These are phyloP conservation scores for Maudiozyma humilis DNA, from an alignment of 1,139 yeast genomes.

Conservation along the genomic window DNA sequence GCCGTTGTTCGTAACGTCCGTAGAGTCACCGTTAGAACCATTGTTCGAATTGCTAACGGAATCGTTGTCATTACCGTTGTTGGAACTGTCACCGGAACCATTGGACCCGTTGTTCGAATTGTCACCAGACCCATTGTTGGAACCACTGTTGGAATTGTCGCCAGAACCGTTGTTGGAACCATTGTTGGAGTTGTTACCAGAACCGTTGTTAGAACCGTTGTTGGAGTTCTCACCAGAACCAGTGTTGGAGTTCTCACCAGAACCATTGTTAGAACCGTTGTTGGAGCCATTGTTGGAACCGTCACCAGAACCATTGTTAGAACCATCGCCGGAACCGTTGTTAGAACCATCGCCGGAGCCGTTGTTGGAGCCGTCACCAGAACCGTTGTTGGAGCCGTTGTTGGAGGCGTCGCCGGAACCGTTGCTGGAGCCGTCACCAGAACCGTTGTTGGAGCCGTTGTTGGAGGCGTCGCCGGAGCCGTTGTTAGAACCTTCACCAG, in stretches of 20 bases:
- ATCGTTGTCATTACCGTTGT: neutral
- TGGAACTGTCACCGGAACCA: neutral
- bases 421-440: neutral
- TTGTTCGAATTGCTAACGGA: neutral
- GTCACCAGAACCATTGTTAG: neutral
- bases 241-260: neutral
- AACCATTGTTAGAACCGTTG: neutral
- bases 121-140: neutral
- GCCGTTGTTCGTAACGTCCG: neutral
- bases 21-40: neutral
- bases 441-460: neutral
- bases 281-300: neutral
- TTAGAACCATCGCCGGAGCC: neutral
- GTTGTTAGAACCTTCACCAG: neutral
- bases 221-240: neutral
- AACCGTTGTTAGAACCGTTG: neutral
- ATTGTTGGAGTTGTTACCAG: neutral
- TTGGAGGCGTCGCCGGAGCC: neutral
- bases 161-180: neutral
- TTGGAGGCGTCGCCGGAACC: neutral
- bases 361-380: neutral
- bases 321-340: neutral
- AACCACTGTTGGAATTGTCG: neutral
- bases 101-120: neutral
- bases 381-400: neutral